Percentiles rank a stretch among this genome's conserved stretches.
These are phyloP conservation scores for Wickerhamiella vanderwaltii DNA, from an alignment of 805 yeast genomes.

Conservation along the genomic window DNA sequence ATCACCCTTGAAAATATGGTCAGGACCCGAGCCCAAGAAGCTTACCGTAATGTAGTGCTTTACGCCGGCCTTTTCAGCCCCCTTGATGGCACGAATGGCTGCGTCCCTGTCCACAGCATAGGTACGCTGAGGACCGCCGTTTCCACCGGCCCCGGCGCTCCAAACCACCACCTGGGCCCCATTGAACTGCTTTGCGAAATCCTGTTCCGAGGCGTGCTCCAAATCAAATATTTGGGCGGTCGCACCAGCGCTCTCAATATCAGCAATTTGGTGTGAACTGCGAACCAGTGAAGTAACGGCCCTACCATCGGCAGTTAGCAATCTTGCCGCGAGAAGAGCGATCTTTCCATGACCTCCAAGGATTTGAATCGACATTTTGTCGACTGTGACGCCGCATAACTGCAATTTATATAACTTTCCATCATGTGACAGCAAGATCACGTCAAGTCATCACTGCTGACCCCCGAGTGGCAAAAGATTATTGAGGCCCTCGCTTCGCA, in stretches of 20 bases:
- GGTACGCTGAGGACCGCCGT: conserved; percentile 33
- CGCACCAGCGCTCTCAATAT: conserved; percentile 31
- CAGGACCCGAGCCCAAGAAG: conserved; percentile 40
- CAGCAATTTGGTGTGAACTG: conserved; percentile 33
- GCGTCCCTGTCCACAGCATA: conserved; percentile 51
- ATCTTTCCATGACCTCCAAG: conserved; percentile 54
- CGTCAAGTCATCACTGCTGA: too few relatives aligned
- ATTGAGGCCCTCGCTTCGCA: too few relatives aligned
- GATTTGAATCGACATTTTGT: conserved; percentile 19
- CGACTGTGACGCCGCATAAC: too few relatives aligned
- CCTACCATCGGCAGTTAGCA: conserved; percentile 24
- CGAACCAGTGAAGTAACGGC: conserved; percentile 36
- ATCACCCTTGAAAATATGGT: conserved; percentile 35
- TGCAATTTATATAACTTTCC: too few relatives aligned
- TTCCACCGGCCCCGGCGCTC: conserved; percentile 52
- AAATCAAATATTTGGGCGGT: conserved; percentile 31
- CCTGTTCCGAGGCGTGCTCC: conserved; percentile 26
- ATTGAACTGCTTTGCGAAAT: conserved; percentile 30
- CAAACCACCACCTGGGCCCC: conserved; percentile 48
- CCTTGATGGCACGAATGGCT: conserved; percentile 46
- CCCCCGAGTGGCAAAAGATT: too few relatives aligned
- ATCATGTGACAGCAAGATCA: too few relatives aligned
- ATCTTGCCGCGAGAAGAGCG: conserved; percentile 37
- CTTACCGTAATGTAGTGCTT: conserved; percentile 42
- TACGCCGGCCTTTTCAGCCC: conserved; percentile 34